Percentiles rank a stretch among this genome's conserved stretches.
Conservation (phyloP, 805 yeast genomes). For the Myxozyma mucilagina region DNA sequence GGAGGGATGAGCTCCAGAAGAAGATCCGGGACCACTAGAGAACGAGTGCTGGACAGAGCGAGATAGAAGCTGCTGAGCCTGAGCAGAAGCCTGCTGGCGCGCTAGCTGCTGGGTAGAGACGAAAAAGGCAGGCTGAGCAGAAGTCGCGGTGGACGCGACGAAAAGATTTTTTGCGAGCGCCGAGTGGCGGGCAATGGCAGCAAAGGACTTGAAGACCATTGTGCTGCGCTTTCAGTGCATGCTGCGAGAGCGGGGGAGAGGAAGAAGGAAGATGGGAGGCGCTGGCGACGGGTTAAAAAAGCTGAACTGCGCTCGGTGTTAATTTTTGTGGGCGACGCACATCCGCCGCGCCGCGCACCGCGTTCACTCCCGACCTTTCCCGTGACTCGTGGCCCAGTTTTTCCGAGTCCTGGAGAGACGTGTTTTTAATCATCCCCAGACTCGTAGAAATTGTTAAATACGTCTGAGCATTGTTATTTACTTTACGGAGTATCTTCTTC, state of each 20-base stretch:
- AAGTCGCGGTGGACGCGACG: constrained; percentile 38
- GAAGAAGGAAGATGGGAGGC: constrained; percentile 1
- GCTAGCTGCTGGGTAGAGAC: constrained; percentile 45
- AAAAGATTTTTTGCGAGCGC: constrained; percentile 44
- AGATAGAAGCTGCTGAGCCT: constrained; percentile 35
- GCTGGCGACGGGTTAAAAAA: not conserved
- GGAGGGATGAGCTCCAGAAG: constrained; percentile 21
- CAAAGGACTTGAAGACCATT: constrained; percentile 45
- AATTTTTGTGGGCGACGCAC: too few relatives aligned
- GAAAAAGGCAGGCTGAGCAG: constrained; percentile 43
- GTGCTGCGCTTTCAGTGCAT: not conserved
- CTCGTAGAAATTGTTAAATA: too few relatives aligned
- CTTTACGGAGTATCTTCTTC: too few relatives aligned
- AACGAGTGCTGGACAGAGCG: constrained; percentile 21
- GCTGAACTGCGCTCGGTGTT: too few relatives aligned
- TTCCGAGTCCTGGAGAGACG: too few relatives aligned
- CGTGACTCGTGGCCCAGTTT: too few relatives aligned
- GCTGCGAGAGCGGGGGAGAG: not conserved
- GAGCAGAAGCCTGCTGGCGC: constrained; percentile 40
- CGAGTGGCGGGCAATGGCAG: constrained; percentile 42
- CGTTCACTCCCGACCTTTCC: too few relatives aligned
- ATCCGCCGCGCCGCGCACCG: too few relatives aligned
- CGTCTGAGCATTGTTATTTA: too few relatives aligned
- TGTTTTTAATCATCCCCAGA: too few relatives aligned
- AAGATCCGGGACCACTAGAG: constrained; percentile 22